Evolutionary conservation across 257 asterid species (phyloP).

Genomic region (Perilla frutescens): DNA sequence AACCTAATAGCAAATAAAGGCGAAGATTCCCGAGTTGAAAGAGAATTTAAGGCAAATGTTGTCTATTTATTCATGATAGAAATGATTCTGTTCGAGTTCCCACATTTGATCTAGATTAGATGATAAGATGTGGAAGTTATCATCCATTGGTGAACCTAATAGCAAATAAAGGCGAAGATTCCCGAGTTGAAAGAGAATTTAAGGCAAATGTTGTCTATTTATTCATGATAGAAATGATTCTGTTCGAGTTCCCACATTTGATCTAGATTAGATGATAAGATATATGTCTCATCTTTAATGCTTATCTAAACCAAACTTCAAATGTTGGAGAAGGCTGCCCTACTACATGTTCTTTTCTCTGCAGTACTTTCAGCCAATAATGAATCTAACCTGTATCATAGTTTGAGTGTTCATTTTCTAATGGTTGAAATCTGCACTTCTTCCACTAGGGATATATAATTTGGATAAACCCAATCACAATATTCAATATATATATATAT

Average conservation of each 20-base stretch:
- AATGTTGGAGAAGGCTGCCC: neutral
- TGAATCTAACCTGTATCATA: neutral
- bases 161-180: too few species aligned
- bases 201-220: neutral
- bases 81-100: constrained; percentile 33
- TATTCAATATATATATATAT: neutral
- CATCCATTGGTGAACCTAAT: too few species aligned
- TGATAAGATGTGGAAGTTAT: constrained; percentile 37
- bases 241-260: constrained; percentile 31
- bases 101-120: constrained; percentile 30
- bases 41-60: too few species aligned
- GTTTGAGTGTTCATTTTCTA: constrained; percentile 15
- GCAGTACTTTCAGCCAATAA: constrained; percentile 25
- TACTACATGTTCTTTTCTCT: neutral
- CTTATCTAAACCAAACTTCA: constrained; percentile 37
- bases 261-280: constrained; percentile 36
- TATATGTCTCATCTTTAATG: constrained; percentile 36
- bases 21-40: too few species aligned
- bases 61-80: constrained; percentile 27
- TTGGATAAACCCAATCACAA: constrained; percentile 7
- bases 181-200: too few species aligned
- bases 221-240: constrained; percentile 34
- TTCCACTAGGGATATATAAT: neutral
- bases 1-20: too few species aligned
- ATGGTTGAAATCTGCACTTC: constrained; percentile 2